Percentiles rank a stretch among this genome's conserved stretches.
These are phyloP conservation scores for Magnaporthiopsis poae DNA, from an alignment of 2,329 filamentous ascomycete genomes.

Conservation along the genomic window DNA sequence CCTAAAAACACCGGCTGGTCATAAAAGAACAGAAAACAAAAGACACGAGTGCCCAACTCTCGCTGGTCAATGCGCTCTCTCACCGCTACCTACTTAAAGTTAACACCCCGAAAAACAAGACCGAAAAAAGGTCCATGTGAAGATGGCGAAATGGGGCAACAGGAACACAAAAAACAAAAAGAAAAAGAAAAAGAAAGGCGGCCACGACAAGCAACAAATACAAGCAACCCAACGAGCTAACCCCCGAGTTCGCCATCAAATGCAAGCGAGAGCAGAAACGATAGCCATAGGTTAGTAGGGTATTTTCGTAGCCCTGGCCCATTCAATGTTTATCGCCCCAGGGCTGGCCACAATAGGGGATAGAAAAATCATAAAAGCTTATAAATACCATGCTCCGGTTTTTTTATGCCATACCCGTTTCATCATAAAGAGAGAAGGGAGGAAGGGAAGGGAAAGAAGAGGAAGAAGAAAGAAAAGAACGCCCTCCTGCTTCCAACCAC, in stretches of 20 bases:
- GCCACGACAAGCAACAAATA: not conserved
- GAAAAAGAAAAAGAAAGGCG: not conserved
- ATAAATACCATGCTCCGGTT: not conserved
- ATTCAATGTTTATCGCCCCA: not conserved
- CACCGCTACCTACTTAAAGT: too few relatives aligned
- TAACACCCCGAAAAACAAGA: not conserved
- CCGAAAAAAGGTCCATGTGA: not conserved
- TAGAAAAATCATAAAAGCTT: slow-evolving; percentile 1
- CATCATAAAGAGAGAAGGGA: not conserved
- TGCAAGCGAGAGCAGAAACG: not conserved
- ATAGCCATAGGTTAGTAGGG: not conserved
- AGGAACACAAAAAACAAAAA: not conserved
- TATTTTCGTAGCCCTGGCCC: not conserved
- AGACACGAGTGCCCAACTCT: not conserved
- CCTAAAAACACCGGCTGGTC: not conserved
- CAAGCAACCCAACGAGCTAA: not conserved
- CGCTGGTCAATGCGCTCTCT: not conserved
- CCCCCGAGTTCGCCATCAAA: not conserved
- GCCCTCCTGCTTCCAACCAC: not conserved
- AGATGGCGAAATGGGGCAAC: not conserved
- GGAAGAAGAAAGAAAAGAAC: not conserved
- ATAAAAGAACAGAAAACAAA: not conserved
- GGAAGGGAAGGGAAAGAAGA: not conserved
- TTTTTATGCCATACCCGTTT: not conserved
- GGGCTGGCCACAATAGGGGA: not conserved